phyloP scores from a whole-genome alignment of 2,329 filamentous ascomycete genomes.

The Pseudogymnoascus sp. region DNA sequence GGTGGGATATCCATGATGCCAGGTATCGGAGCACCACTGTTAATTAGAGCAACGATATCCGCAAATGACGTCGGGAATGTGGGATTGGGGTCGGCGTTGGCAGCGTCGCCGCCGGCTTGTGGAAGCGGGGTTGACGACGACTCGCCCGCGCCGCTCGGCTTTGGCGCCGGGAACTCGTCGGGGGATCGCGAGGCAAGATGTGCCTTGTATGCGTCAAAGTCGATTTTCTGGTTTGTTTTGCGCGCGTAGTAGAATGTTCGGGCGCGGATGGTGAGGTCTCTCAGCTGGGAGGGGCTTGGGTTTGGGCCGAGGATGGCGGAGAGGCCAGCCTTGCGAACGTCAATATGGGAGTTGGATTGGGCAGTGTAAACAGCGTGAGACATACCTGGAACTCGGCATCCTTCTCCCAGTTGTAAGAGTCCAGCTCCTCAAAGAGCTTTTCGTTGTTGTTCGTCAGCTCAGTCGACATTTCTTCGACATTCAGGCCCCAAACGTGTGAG shows the following conservation, averaged over 20 bases:
- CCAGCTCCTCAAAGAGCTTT: conserved; percentile 51
- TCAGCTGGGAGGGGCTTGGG: conserved; percentile 43
- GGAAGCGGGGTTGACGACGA: not conserved
- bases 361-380: not conserved
- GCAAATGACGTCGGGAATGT: conserved; percentile 48
- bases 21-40: conserved; percentile 72
- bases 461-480: conserved; percentile 1
- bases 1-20: conserved; percentile 83
- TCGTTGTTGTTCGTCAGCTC: conserved; percentile 25
- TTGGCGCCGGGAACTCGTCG: conserved; percentile 16
- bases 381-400: conserved; percentile 59
- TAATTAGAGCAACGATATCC: conserved; percentile 77
- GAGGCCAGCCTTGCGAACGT: conserved; percentile 43
- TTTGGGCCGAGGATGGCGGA: conserved; percentile 54
- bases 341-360: conserved; percentile 3
- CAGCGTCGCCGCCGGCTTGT: not conserved
- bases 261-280: conserved; percentile 55
- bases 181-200: conserved; percentile 43
- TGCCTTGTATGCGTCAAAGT: conserved; percentile 58
- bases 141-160: conserved; percentile 12
- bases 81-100: conserved; percentile 10
- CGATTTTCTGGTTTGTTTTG: conserved; percentile 42
- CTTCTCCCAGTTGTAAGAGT: conserved; percentile 58
- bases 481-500: not conserved
- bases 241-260: conserved; percentile 60